Evolutionary conservation across 257 asterid species (phyloP).

Genomic region (Petunia axillaris): DNA sequence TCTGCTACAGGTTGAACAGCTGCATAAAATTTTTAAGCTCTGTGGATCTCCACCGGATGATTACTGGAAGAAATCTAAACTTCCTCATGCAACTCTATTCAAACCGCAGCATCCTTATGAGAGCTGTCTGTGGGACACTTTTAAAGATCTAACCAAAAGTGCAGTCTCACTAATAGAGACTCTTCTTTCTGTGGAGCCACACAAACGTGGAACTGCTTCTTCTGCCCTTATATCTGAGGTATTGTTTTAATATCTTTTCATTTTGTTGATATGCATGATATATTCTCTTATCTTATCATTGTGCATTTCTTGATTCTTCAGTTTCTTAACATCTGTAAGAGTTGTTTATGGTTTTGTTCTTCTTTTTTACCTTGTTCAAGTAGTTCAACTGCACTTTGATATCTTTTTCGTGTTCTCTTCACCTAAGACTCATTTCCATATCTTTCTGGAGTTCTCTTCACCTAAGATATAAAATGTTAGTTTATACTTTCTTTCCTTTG

Average conservation of each 20-base stretch:
- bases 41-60: constrained; percentile 99
- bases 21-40: constrained; percentile 95
- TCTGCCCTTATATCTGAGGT: constrained; percentile 94
- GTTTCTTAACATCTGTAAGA: neutral
- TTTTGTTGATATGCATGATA: neutral
- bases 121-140: constrained; percentile 85
- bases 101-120: constrained; percentile 92
- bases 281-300: neutral
- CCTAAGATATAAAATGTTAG: neutral
- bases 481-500: neutral
- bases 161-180: constrained; percentile 71
- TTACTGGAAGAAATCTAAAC: constrained; percentile 93
- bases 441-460: neutral
- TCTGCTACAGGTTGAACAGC: constrained; percentile 77
- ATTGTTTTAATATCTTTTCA: neutral
- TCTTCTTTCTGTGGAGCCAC: constrained; percentile 84
- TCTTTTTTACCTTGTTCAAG: neutral
- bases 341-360: constrained; percentile 12
- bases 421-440: neutral
- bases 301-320: neutral
- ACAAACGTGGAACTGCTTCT: constrained; percentile 89
- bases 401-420: constrained; percentile 20
- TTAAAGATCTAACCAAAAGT: constrained; percentile 67
- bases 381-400: constrained; percentile 16
- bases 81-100: constrained; percentile 94